Percentiles rank a stretch among this genome's conserved stretches.
phyloP scores from a whole-genome alignment of 2,329 filamentous ascomycete genomes.

The Didymella keratinophila region DNA sequence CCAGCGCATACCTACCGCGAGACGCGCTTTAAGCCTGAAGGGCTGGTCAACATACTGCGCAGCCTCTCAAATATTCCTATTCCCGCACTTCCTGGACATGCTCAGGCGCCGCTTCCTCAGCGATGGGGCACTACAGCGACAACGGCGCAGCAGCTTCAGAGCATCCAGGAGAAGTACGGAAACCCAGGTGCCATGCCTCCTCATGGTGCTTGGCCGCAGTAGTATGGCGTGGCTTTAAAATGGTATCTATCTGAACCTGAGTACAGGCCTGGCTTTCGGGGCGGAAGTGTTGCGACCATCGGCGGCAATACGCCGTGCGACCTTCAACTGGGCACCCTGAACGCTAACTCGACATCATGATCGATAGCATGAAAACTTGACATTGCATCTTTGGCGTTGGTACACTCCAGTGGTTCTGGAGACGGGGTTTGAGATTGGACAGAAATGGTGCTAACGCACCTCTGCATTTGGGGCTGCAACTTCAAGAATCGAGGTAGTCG shows the following conservation, averaged over 20 bases:
- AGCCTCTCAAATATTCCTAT: conserved; percentile 48
- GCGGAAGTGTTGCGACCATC: background rate
- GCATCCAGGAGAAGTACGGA: conserved; percentile 45
- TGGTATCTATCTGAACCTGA: background rate
- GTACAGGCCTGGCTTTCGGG: background rate
- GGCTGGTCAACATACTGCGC: conserved; percentile 76
- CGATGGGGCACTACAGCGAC: conserved; percentile 38
- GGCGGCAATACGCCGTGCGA: background rate
- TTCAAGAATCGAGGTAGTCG: background rate
- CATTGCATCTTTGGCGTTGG: background rate
- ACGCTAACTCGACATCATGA: background rate
- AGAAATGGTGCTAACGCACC: background rate
- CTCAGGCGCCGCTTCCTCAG: conserved; percentile 23
- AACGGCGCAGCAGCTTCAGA: conserved; percentile 41
- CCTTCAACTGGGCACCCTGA: background rate
- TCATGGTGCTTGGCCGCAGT: conserved; percentile 18
- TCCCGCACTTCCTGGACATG: conserved; percentile 22
- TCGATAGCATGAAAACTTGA: background rate
- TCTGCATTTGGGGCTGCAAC: background rate
- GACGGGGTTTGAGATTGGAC: background rate
- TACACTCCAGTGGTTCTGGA: background rate
- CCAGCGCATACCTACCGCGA: conserved; percentile 75
- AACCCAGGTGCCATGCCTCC: conserved; percentile 19
- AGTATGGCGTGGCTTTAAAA: background rate
- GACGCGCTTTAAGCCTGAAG: conserved; percentile 72